Conservation (phyloP, 202 grass and related monocot species). For the Panicum hallii region DNA sequence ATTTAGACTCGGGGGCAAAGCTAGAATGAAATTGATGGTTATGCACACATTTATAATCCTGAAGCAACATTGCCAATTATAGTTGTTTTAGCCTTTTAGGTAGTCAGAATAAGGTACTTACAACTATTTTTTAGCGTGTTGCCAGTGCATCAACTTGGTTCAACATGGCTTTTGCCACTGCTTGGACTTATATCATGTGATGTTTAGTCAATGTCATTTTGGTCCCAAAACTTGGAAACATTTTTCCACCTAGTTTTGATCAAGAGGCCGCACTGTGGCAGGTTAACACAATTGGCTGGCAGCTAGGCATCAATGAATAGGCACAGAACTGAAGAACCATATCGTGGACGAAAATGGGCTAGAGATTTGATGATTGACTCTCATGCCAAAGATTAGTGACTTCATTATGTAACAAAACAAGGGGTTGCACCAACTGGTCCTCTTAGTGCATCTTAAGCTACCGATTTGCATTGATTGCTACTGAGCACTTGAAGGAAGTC, state of each 20-base stretch:
- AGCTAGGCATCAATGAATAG: background rate
- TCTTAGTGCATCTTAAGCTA: constrained; percentile 22
- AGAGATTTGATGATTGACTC: background rate
- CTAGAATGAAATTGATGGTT: background rate
- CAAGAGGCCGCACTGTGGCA: background rate
- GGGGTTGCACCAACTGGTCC: background rate
- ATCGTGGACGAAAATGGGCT: background rate
- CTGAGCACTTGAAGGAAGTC: background rate
- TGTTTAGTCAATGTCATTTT: background rate
- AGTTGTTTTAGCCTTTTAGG: background rate
- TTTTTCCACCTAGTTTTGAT: background rate
- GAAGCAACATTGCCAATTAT: background rate
- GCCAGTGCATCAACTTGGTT: too few species aligned
- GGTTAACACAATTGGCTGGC: background rate
- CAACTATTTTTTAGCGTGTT: background rate
- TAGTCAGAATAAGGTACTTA: background rate
- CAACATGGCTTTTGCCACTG: background rate
- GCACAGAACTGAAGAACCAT: background rate
- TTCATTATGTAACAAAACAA: background rate
- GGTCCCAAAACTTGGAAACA: background rate
- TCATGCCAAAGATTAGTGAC: background rate
- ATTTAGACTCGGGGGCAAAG: background rate
- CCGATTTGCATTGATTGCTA: background rate
- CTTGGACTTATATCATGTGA: background rate
- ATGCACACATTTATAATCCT: background rate